Conservation (phyloP, 495 filamentous ascomycete genomes). For the Lasiosphaeria miniovina region DNA sequence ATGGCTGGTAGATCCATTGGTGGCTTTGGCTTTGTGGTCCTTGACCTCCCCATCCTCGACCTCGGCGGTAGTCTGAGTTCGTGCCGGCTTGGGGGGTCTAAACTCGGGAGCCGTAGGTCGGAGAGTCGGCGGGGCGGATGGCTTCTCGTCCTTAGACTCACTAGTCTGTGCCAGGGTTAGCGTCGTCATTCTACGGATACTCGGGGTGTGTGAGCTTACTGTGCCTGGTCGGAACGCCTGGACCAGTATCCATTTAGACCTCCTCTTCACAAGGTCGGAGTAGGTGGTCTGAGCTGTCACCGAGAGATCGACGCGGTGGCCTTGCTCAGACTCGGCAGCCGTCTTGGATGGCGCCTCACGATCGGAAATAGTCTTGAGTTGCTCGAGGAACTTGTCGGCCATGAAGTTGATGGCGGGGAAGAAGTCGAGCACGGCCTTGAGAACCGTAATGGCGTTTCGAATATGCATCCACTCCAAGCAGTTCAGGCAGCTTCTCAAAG, state of each 20-base stretch:
- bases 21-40: conserved; percentile 49
- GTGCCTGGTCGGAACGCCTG: conserved; percentile 65
- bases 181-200: background rate
- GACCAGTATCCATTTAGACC: conserved; percentile 80
- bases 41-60: conserved; percentile 80
- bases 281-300: conserved; percentile 82
- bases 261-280: conserved; percentile 74
- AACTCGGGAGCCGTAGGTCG: conserved; percentile 46
- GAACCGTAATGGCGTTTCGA: conserved; percentile 87
- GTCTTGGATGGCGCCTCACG: conserved; percentile 59
- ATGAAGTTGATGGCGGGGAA: conserved; percentile 91
- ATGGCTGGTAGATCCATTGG: conserved; percentile 15
- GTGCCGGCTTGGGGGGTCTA: conserved; percentile 34
- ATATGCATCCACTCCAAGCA: conserved; percentile 96
- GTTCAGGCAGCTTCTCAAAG: conserved; percentile 73
- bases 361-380: conserved; percentile 68
- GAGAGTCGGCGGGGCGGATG: conserved; percentile 28
- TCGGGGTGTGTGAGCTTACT: conserved; percentile 38
- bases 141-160: conserved; percentile 37
- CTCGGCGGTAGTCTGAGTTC: conserved; percentile 46
- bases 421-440: conserved; percentile 71
- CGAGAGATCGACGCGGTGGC: conserved; percentile 76
- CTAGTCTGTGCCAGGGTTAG: conserved; percentile 30
- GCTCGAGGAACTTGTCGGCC: conserved; percentile 65
- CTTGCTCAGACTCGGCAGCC: conserved; percentile 63